Evolutionary conservation across 1,284 basidiomycete species (phyloP).

Genomic region (Sporisorium exsertum): DNA sequence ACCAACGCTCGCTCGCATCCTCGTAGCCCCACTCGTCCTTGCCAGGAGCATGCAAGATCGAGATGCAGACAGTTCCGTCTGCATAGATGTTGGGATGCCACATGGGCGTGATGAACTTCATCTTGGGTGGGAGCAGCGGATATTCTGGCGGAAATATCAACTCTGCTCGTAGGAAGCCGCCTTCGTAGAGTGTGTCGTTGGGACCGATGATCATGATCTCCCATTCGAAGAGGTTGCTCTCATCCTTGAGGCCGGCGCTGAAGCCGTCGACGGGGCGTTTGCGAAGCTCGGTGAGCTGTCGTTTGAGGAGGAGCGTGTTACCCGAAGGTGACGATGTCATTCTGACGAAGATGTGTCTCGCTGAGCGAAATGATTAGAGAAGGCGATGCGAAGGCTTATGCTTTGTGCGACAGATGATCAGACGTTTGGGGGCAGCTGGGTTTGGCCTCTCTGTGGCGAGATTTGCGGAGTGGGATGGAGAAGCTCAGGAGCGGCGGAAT

Average conservation of each 20-base stretch:
- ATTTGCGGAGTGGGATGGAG: not conserved
- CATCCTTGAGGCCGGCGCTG: conserved; percentile 69
- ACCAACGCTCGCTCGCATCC: conserved; percentile 95
- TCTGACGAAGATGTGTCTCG: not conserved
- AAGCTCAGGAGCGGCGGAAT: not conserved
- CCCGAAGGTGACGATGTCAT: conserved; percentile 64
- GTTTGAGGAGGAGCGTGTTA: conserved; percentile 67
- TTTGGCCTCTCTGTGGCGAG: not conserved
- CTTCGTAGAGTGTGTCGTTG: conserved; percentile 68
- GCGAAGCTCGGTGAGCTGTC: conserved; percentile 66
- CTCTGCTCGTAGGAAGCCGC: conserved; percentile 67
- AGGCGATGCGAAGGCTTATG: not conserved
- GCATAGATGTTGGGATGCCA: conserved; percentile 97
- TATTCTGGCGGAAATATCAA: conserved; percentile 73
- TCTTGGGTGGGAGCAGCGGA: conserved; percentile 91
- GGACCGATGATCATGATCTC: conserved; percentile 70
- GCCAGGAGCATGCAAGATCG: conserved; percentile 96
- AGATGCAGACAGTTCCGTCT: conserved; percentile 92
- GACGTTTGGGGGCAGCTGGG: not conserved
- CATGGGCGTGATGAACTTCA: conserved; percentile 95
- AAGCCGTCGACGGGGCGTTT: conserved; percentile 69
- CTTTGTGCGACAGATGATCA: not conserved
- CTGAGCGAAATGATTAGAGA: not conserved
- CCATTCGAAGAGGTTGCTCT: conserved; percentile 68
- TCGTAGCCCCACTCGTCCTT: conserved; percentile 99